phyloP scores from a whole-genome alignment of 148 eudicot species.

The Silene uniflora region DNA sequence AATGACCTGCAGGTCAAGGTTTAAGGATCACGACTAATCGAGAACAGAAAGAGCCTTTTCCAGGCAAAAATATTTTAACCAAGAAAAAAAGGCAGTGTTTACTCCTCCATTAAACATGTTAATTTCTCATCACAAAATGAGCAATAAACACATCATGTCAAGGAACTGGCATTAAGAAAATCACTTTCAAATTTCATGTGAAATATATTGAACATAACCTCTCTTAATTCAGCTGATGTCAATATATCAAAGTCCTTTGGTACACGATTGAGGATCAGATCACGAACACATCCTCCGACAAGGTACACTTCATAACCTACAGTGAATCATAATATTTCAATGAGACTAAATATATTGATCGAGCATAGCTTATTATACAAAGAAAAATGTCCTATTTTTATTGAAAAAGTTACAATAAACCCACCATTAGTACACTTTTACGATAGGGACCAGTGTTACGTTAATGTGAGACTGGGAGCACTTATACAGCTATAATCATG shows the following conservation, averaged over 20 bases:
- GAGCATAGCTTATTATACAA: too few species aligned
- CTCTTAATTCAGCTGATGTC: slow-evolving; percentile 77
- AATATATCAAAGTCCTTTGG: slow-evolving; percentile 91
- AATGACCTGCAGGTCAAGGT: slow-evolving; percentile 39
- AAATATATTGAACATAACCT: slow-evolving; percentile 38
- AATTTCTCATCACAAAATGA: not conserved
- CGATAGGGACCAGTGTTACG: too few species aligned
- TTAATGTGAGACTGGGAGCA: too few species aligned
- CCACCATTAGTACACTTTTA: not conserved
- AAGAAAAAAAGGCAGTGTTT: not conserved
- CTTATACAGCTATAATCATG: not conserved
- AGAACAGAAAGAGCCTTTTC: not conserved
- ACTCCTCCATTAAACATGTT: not conserved
- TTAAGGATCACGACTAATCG: not conserved
- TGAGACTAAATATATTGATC: not conserved
- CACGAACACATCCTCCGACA: slow-evolving; percentile 97
- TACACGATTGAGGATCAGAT: slow-evolving; percentile 71
- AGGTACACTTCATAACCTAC: slow-evolving; percentile 90
- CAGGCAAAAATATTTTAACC: not conserved
- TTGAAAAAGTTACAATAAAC: not conserved
- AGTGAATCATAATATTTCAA: not conserved
- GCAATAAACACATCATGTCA: not conserved
- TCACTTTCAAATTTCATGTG: not conserved
- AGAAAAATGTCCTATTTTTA: not conserved
- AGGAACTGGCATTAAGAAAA: not conserved